phyloP scores from a whole-genome alignment of 2,329 filamentous ascomycete genomes.

The Colletotrichum sp. region DNA sequence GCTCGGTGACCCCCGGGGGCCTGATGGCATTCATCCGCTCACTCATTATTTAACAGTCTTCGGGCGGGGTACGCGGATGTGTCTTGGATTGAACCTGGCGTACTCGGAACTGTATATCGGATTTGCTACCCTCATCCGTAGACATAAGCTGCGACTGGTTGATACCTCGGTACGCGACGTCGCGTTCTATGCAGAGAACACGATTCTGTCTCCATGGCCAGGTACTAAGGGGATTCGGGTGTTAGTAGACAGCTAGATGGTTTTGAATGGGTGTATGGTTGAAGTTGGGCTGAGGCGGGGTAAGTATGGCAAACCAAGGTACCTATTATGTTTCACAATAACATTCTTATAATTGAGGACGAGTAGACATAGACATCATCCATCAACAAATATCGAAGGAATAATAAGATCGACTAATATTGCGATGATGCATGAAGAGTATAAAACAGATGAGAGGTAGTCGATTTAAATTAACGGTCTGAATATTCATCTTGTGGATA shows the following conservation, averaged over 20 bases:
- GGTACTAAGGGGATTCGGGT: background rate
- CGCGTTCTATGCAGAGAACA: background rate
- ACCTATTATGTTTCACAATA: no score
- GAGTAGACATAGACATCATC: no score
- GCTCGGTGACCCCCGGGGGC: slow-evolving; percentile 1
- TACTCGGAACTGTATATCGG: background rate
- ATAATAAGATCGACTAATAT: no score
- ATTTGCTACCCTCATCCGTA: background rate
- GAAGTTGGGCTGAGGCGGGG: no score
- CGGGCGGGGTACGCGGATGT: background rate
- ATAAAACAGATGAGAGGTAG: no score
- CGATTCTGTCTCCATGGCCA: background rate
- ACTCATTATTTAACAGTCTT: background rate
- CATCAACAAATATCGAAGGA: no score
- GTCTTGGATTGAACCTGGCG: background rate
- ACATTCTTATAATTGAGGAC: no score
- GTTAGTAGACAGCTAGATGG: background rate
- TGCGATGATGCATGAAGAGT: no score
- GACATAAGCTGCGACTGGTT: background rate
- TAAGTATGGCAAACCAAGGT: no score
- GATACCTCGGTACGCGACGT: background rate
- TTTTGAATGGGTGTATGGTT: no score
- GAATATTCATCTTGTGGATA: no score
- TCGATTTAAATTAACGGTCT: no score
- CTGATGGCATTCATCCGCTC: background rate